Percentiles rank a stretch among this genome's conserved stretches.
Conservation (phyloP, 805 yeast genomes). For the Wickerhamomyces sydowiorum region DNA sequence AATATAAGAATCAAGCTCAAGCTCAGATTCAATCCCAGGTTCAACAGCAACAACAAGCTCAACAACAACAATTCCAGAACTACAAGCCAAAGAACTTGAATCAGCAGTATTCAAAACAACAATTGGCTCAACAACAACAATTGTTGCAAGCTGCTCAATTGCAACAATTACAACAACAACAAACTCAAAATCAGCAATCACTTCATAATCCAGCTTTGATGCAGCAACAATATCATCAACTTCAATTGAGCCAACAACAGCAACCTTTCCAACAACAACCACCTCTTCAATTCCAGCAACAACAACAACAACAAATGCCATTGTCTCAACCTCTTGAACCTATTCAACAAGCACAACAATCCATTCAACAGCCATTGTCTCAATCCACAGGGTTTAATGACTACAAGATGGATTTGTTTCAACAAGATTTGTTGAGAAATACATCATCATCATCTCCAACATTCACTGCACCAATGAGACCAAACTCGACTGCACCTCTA, state of each 20-base stretch:
- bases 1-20: conserved; percentile 1
- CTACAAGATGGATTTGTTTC: conserved; percentile 8
- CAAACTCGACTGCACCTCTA: conserved; percentile 12
- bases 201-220: background rate
- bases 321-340: background rate
- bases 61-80: conserved; percentile 3
- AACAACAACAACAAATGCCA: conserved; percentile 4
- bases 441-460: conserved; percentile 10
- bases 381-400: background rate
- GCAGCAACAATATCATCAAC: background rate
- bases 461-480: conserved; percentile 9
- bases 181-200: conserved; percentile 2
- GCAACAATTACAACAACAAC: conserved; percentile 5
- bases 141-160: conserved; percentile 7
- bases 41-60: conserved; percentile 5
- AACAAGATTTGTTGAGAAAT: conserved; percentile 12
- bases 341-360: conserved; percentile 1
- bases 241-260: background rate
- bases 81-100: conserved; percentile 11
- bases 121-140: conserved; percentile 20
- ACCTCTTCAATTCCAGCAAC: conserved; percentile 3
- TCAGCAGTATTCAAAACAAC: conserved; percentile 9
- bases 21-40: background rate
- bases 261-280: background rate
- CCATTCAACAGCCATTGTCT: background rate